Evolutionary conservation across 208 protist species (phyloP), one percentile per base, ranked within the genome.

Genomic region (Strigomonas galati): DNA sequence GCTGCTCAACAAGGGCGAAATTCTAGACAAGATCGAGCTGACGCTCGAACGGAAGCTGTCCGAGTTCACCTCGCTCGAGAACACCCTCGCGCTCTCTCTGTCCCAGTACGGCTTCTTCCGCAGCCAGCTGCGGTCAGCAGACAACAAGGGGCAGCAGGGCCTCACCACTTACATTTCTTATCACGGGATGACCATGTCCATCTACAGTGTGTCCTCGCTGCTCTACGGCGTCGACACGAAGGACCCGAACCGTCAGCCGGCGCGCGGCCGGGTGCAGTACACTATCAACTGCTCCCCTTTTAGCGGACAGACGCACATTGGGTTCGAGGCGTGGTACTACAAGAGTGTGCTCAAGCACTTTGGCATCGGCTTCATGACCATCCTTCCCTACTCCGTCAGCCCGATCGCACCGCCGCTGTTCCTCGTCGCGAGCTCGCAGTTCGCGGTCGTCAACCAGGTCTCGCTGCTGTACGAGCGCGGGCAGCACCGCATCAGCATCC

Each of bases 381-480:
- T 76, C 52, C 43, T 93, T 14, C 84, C 84, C 0, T 86, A 83
- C 67, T 68, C 82, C 31, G 19, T 81, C 43, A 79, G 74, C 59
- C 76, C 80, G 51, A 66, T 86, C 40, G 71, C 71, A 5, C 70
- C 69, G 1, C 79, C 76, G 26, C 28, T 74, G 9, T 89, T 89
- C 32, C 30, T 88, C 14, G 79, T 89, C 0, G 56, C 28, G 35
- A 79, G 67, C 57, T 59, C 66, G 30, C 67, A 79, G 70, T 68
- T 71, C 26, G 74, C 67, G 26, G 74, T 85, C 12, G 76, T 84
- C 24, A 92, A 92, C 48, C 69, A 87, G 67, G 37, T 95, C 1
- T 84, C 70, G 9, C 60, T 95, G 28, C 71, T 93, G 14, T 95
- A 92, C 70, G 75, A 48, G 28, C 82, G 87, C 26, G 85, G 85